Evolutionary conservation across 331 rosid genomes (phyloP), one percentile per base, ranked within the genome.

Genomic region (Telfairia occidentalis): DNA sequence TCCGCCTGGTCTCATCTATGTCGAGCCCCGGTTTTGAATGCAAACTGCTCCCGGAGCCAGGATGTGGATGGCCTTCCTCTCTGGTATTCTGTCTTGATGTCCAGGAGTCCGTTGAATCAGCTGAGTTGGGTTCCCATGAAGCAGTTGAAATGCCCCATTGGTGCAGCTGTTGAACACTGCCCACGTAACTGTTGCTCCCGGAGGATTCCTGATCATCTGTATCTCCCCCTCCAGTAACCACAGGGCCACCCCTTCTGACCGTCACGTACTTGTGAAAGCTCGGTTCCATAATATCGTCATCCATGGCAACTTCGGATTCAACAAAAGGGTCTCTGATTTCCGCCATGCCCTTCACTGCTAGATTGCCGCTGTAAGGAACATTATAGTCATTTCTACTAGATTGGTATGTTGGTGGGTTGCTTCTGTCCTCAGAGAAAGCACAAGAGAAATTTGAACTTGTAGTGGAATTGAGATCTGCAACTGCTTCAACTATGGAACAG

Each of bases 401-500:
- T 49, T 83, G 90, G 69, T 81, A 80, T n/a, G 78, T 63, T 1
- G 67, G 83, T 34, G 79, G 83, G 52, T 32, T 83, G 77, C 63
- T 85, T 78, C 61, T 80, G 76, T 86, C 89, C 28, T 83, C 85
- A 38, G 89, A 81, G 87, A 79, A 81, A 54, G 85, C 78, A 70
- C 77, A 76, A 34, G 89, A 76, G 21, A 82, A 42, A 18, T 52
- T 86, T 59, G 87, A 85, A 74, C 83, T 82, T 35, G 88, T 83
- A 5, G 86, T 81, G 60, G 92, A 81, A 76, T 93, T 91, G 77
- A 93, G 95, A 78, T 94, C 94, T 19, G 98, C 95, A 55, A 94
- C 96, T 43, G 97, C 98, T 87, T 94, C 97, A 32, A 91, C 84
- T 66, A 94, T 91, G 52, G 97, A 88, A 80, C 97, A 94, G 73